Conservation (phyloP, 2,329 filamentous ascomycete genomes). For the Fusarium sp. region DNA sequence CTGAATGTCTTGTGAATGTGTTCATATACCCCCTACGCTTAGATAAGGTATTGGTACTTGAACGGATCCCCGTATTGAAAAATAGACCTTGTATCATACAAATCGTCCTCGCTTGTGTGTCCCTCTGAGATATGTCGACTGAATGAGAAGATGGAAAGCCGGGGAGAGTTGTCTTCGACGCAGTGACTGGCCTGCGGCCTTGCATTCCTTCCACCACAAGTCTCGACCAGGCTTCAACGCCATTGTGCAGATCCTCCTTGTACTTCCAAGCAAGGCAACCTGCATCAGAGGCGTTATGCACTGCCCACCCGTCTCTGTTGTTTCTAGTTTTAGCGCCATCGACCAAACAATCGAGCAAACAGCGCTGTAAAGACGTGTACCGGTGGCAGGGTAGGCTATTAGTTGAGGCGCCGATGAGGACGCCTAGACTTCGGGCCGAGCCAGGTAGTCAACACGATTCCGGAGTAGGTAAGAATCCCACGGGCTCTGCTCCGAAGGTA, state of each 20-base stretch:
- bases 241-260: neutral
- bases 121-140: neutral
- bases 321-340: conserved; percentile 15
- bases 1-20: neutral
- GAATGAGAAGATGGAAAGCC: neutral
- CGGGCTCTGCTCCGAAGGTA: neutral
- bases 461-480: neutral
- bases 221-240: neutral
- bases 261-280: neutral
- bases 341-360: conserved; percentile 11
- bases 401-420: conserved; percentile 1
- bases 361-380: conserved; percentile 12
- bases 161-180: neutral
- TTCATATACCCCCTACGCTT: neutral
- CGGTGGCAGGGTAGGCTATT: conserved; percentile 15
- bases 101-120: neutral
- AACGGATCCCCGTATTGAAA: neutral
- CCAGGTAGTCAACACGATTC: neutral
- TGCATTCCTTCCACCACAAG: neutral
- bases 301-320: neutral
- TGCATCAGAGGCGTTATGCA: conserved; percentile 15
- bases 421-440: conserved; percentile 17
- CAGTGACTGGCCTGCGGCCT: neutral
- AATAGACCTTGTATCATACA: neutral
- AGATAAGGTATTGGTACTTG: neutral